Percentiles rank a stretch among this genome's conserved stretches.
Evolutionary conservation across 2,329 filamentous ascomycete genomes (phyloP).

Genomic region (Lasiodiplodia gonubiensis): DNA sequence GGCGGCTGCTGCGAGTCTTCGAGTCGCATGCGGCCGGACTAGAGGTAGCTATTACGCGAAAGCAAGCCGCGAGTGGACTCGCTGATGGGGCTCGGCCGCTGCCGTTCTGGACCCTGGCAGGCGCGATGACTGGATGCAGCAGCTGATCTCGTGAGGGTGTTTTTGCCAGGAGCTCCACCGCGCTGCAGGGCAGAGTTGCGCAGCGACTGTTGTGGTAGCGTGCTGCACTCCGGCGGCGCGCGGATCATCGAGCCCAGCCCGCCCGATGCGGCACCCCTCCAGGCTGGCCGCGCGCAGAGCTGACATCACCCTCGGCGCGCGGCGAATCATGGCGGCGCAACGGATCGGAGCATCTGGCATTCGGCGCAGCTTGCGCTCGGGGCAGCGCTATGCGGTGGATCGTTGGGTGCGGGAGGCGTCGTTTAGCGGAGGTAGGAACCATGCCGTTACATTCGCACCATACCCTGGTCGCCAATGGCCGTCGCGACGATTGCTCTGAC

Average conservation of each 20-base stretch:
- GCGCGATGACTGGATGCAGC: conserved; percentile 15
- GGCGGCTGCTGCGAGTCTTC: conserved; percentile 15
- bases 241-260: conserved; percentile 13
- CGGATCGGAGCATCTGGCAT: conserved; percentile 12
- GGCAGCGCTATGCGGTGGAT: conserved; percentile 16
- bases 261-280: conserved; percentile 13
- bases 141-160: conserved; percentile 17
- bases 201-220: background rate
- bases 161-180: conserved; percentile 12
- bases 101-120: conserved; percentile 13
- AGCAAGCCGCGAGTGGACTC: conserved; percentile 1
- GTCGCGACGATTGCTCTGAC: conserved; percentile 23
- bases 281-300: background rate
- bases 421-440: conserved; percentile 11
- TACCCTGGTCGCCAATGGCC: conserved; percentile 18
- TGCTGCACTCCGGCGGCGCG: conserved; percentile 9
- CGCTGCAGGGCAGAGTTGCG: conserved; percentile 9
- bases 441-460: conserved; percentile 9
- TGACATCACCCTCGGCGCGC: conserved; percentile 14
- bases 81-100: conserved; percentile 16
- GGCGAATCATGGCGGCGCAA: conserved; percentile 7
- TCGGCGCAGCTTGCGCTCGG: conserved; percentile 12
- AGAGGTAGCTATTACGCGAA: conserved; percentile 26
- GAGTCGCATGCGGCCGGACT: conserved; percentile 11
- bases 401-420: conserved; percentile 22